Evolutionary conservation across 805 yeast species (phyloP).

Genomic region (Barnettozyma vustinii): DNA sequence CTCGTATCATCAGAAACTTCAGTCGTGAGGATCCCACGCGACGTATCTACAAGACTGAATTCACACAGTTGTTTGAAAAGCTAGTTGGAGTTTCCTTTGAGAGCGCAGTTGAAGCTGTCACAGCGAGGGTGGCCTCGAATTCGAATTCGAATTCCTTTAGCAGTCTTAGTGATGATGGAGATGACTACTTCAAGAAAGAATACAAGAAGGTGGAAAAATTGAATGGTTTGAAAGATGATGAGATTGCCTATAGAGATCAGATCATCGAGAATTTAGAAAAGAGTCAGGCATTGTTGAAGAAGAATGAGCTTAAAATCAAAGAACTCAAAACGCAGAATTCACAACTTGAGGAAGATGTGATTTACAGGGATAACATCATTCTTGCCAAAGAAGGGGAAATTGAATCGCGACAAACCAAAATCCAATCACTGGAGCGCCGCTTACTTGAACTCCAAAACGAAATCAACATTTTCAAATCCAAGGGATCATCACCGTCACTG

Average conservation of each 20-base stretch:
- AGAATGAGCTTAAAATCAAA: conserved; percentile 7
- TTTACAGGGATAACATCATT: conserved; percentile 21
- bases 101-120: conserved; percentile 22
- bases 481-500: conserved; percentile 1
- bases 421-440: conserved; percentile 9
- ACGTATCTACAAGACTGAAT: conserved; percentile 29
- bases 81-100: conserved; percentile 29
- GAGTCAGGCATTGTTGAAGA: conserved; percentile 8
- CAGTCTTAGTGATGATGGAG: neutral
- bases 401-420: conserved; percentile 5
- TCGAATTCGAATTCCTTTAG: neutral
- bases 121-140: neutral
- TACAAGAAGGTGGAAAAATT: conserved; percentile 17
- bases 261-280: conserved; percentile 19
- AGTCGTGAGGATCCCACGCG: conserved; percentile 25
- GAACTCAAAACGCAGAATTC: conserved; percentile 5
- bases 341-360: conserved; percentile 20
- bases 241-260: conserved; percentile 22
- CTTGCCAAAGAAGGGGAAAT: conserved; percentile 13
- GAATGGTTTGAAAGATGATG: conserved; percentile 21
- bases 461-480: conserved; percentile 9
- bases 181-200: conserved; percentile 17
- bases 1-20: conserved; percentile 25
- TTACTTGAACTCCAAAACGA: conserved; percentile 7
- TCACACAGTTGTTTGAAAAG: conserved; percentile 26